These are phyloP conservation scores for Articulospora tetracladia DNA, from an alignment of 495 filamentous ascomycete genomes.

Conservation along the genomic window DNA sequence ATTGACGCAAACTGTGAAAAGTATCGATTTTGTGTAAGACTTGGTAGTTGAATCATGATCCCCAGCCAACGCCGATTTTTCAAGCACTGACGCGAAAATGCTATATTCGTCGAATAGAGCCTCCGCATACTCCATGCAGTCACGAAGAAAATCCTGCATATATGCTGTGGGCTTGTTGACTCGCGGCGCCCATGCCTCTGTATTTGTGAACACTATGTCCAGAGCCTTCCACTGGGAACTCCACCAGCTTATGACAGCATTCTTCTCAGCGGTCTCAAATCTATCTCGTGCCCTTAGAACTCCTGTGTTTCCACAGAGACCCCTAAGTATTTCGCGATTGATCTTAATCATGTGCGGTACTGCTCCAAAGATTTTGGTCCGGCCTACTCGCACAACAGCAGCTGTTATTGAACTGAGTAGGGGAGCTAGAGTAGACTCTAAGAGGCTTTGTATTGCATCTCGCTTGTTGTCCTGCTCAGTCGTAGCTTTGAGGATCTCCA, in stretches of 20 bases:
- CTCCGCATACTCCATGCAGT: slow-evolving; percentile 90
- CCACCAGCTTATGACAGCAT: slow-evolving; percentile 74
- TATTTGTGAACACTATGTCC: slow-evolving; percentile 75
- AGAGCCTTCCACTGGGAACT: slow-evolving; percentile 72
- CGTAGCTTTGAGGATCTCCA: slow-evolving; percentile 75
- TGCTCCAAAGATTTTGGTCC: slow-evolving; percentile 59
- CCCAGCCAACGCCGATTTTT: slow-evolving; percentile 36
- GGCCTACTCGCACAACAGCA: slow-evolving; percentile 38
- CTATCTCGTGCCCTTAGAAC: slow-evolving; percentile 64
- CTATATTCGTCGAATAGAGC: slow-evolving; percentile 77
- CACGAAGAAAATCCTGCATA: slow-evolving; percentile 89
- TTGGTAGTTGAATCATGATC: slow-evolving; percentile 39
- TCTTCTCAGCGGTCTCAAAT: slow-evolving; percentile 54
- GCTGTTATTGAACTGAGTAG: slow-evolving; percentile 20
- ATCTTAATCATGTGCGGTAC: slow-evolving; percentile 68
- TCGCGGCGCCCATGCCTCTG: slow-evolving; percentile 71
- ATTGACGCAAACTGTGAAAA: slow-evolving; percentile 57
- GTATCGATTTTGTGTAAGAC: slow-evolving; percentile 42
- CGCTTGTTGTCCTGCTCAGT: slow-evolving; percentile 65
- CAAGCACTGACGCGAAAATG: slow-evolving; percentile 54
- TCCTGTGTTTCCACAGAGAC: slow-evolving; percentile 81
- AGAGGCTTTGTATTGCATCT: slow-evolving; percentile 69
- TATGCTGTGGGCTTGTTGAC: slow-evolving; percentile 52
- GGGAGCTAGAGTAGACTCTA: slow-evolving; percentile 57
- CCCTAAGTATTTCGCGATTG: slow-evolving; percentile 69